Evolutionary conservation across 441 rosid genomes (phyloP).

Genomic region (Erodium trifolium): DNA sequence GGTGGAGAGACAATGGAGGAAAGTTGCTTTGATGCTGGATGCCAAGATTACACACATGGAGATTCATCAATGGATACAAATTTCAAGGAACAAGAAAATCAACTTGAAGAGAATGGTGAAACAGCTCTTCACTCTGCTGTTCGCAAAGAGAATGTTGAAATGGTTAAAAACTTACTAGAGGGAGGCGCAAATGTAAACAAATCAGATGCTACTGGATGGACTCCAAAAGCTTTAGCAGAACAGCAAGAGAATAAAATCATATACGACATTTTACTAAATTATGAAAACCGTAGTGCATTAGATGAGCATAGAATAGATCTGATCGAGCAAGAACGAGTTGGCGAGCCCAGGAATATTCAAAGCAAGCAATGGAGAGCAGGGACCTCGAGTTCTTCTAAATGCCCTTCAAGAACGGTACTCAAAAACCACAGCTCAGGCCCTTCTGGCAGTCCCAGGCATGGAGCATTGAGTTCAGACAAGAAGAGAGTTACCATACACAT

Average conservation of each 20-base stretch:
- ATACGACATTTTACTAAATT: conserved; percentile 35
- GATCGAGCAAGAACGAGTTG: conserved; percentile 26
- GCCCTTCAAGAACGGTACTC: conserved; percentile 22
- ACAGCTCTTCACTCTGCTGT: conserved; percentile 42
- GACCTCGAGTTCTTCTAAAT: conserved; percentile 21
- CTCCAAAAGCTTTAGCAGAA: conserved; percentile 44
- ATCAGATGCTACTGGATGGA: conserved; percentile 41
- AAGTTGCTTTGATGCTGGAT: conserved; percentile 16
- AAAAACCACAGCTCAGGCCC: conserved; percentile 24
- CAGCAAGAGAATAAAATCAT: conserved; percentile 40
- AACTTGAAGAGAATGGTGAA: conserved; percentile 32
- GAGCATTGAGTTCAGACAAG: conserved; percentile 24
- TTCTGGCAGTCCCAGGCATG: conserved; percentile 19
- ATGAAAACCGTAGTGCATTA: conserved; percentile 32
- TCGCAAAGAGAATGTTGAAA: conserved; percentile 44
- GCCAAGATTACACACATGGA: conserved; percentile 27
- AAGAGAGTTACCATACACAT: conserved; percentile 81
- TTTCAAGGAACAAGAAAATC: conserved; percentile 22
- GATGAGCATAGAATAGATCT: conserved; percentile 51
- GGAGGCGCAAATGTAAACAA: conserved; percentile 39
- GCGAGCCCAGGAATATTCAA: conserved; percentile 21
- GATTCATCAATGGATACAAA: conserved; percentile 25
- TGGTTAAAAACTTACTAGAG: conserved; percentile 46
- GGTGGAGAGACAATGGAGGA: conserved; percentile 26
- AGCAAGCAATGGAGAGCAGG: conserved; percentile 21